A percentile compares a stretch with the other conserved stretches of the same genome.
Conservation (phyloP, 495 filamentous ascomycete genomes). For the Entonaema liquescens region DNA sequence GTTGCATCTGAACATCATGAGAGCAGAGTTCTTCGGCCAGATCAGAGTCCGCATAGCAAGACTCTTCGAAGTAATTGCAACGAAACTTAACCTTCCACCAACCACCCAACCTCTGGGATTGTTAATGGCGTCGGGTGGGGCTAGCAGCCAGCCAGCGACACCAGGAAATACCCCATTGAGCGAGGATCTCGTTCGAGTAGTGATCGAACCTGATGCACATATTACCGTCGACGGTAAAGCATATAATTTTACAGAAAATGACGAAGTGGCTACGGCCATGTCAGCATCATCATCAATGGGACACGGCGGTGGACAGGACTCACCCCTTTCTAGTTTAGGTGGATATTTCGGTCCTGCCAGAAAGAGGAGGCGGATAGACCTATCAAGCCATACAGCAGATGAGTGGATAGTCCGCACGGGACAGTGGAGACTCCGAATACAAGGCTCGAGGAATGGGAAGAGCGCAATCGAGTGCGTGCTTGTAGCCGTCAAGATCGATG, state of each 20-base stretch:
- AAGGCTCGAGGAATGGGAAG: conserved; percentile 59
- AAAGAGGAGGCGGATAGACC: conserved; percentile 62
- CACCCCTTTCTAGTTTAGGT: conserved; percentile 45
- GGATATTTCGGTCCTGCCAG: conserved; percentile 39
- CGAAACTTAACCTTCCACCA: conserved; percentile 77
- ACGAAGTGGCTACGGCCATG: conserved; percentile 44
- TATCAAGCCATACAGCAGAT: conserved; percentile 42
- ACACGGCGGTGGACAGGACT: conserved; percentile 44
- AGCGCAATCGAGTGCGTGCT: conserved; percentile 72
- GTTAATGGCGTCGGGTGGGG: conserved; percentile 66
- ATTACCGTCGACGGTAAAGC: conserved; percentile 74
- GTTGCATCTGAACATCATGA: conserved; percentile 62
- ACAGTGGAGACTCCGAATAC: conserved; percentile 83
- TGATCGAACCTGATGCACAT: conserved; percentile 71
- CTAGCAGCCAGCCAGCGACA: conserved; percentile 63
- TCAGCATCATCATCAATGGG: conserved; percentile 48
- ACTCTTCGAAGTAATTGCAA: conserved; percentile 80
- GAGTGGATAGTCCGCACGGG: conserved; percentile 80
- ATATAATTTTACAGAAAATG: conserved; percentile 42
- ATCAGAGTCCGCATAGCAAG: conserved; percentile 73
- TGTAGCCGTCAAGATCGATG: conserved; percentile 82
- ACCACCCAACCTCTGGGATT: conserved; percentile 71
- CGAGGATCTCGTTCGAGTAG: conserved; percentile 74
- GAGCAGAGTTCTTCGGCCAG: conserved; percentile 76
- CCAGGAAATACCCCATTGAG: conserved; percentile 76